These are phyloP conservation scores for Gautieria morchelliformis DNA, from an alignment of 768 basidiomycete genomes.

Conservation along the genomic window DNA sequence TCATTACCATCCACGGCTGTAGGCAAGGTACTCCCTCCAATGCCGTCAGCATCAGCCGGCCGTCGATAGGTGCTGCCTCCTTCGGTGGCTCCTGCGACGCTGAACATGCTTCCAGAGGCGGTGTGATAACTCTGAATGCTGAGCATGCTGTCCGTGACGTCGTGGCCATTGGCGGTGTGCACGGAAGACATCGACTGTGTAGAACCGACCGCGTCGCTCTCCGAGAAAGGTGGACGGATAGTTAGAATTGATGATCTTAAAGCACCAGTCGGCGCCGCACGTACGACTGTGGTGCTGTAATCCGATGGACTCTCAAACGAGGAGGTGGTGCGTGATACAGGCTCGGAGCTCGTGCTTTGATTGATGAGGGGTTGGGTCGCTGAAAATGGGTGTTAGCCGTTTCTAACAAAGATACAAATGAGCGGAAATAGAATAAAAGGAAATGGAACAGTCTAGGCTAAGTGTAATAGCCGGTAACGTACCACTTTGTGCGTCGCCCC, in stretches of 20 bases:
- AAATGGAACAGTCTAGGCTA: slow-evolving; percentile 16
- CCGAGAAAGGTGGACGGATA: slow-evolving; percentile 32
- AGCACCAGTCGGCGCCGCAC: slow-evolving; percentile 33
- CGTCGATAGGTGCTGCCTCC: slow-evolving; percentile 62
- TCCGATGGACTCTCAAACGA: slow-evolving; percentile 27
- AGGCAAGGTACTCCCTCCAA: background rate
- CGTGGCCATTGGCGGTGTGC: slow-evolving; percentile 16
- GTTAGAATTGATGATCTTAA: slow-evolving; percentile 62
- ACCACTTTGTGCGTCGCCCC: slow-evolving; percentile 37
- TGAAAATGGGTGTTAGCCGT: slow-evolving; percentile 26
- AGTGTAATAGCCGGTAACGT: slow-evolving; percentile 13
- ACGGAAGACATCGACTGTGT: slow-evolving; percentile 36
- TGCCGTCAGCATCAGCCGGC: background rate
- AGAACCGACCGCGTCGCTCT: slow-evolving; percentile 25
- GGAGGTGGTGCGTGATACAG: background rate
- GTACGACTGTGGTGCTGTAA: slow-evolving; percentile 65
- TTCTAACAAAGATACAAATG: too few relatives aligned
- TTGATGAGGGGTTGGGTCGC: slow-evolving; percentile 18
- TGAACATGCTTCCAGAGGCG: slow-evolving; percentile 38
- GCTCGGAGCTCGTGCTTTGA: slow-evolving; percentile 4
- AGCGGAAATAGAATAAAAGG: slow-evolving; percentile 45
- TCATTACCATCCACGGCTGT: background rate
- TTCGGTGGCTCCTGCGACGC: slow-evolving; percentile 59
- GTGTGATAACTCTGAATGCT: slow-evolving; percentile 18
- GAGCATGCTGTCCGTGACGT: slow-evolving; percentile 9